Base-by-base conservation (phyloP, 352 stramenopile genomes). In the Pythium apleroticum region DNA sequence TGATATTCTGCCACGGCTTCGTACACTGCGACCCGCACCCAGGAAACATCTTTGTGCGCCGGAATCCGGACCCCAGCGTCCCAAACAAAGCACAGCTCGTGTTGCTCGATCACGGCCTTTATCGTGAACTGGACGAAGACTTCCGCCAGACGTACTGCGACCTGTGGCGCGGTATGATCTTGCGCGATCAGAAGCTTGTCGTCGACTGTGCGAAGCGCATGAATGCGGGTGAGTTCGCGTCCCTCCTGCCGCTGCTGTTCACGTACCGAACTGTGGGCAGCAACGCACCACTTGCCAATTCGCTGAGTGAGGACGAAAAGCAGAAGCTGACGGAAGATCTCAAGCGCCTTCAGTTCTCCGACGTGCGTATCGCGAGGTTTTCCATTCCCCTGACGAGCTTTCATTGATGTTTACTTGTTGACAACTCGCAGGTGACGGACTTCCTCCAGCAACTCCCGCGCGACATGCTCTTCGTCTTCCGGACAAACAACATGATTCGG, bases 91-190 rank as follows among this genome's bases (percentile, higher is more conserved):
- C 93, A 17, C 87, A 99, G 78, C 79, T 99, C 27, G 96, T 99
- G 41, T 75, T 99, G 12, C 82, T 99, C 2, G 97, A 99, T 77
- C 97, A 99, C 71, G 97, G 97, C 20, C 75, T 99, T 4, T 99
- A 99, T 60, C 88, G 96, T 20, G 78, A 96, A 35, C 76, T 99
- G 19, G 95, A 98, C 56, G 77, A 86, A 31, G 74, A 92, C 22
- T 99, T 99, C 74, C 92, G 97, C 28, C 80, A 96, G 39, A 87
- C 88, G 1, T 99, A 99, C 76, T 98, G 94, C 43, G 79, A 96
- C 52, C 73, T 99, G 33, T 99, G 97, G 97, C 87, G 90, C 61
- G 89, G 88, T 14, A 95, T 99, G 60, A 80, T 99, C 7, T 78
- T 98, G 61, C 89, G 90, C 20, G 91, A 99, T 72, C 79, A 83